A percentile compares a stretch with the other conserved stretches of the same genome.
phyloP scores from a whole-genome alignment of 208 protist genomes.

The Wallacemonas sp. region DNA sequence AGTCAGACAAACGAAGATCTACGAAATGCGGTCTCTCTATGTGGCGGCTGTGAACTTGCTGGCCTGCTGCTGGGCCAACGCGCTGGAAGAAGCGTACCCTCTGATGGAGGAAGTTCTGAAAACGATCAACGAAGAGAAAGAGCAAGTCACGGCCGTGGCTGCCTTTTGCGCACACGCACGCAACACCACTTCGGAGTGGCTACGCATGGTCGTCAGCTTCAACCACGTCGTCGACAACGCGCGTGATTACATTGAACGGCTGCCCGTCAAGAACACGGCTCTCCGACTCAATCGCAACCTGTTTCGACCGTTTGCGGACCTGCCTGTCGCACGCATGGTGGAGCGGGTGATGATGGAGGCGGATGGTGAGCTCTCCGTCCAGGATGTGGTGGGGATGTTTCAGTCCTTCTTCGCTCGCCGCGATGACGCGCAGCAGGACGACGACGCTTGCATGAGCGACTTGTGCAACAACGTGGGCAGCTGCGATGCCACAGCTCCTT shows the following conservation, averaged over 20 bases:
- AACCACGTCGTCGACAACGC: background rate
- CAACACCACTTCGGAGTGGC: no score
- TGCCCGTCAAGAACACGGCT: background rate
- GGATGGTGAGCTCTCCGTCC: background rate
- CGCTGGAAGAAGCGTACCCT: background rate
- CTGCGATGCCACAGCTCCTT: no score
- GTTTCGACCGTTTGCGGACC: background rate
- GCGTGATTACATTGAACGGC: background rate
- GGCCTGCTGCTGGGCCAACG: background rate
- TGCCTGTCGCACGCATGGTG: constrained; percentile 6
- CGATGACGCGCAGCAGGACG: background rate
- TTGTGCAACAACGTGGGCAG: background rate
- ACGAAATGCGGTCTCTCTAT: constrained; percentile 1
- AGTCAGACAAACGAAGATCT: background rate
- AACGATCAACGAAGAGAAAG: background rate
- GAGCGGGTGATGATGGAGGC: background rate
- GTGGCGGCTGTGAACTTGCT: constrained; percentile 2
- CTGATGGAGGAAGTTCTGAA: background rate
- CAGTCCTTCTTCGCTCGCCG: background rate
- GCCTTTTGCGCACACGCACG: no score
- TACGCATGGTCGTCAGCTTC: background rate
- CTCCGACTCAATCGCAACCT: background rate
- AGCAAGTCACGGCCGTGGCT: no score
- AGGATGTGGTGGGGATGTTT: background rate
- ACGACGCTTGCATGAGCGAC: background rate